Evolutionary conservation across 257 asterid species (phyloP).

Genomic region (Phtheirospermum japonicum): DNA sequence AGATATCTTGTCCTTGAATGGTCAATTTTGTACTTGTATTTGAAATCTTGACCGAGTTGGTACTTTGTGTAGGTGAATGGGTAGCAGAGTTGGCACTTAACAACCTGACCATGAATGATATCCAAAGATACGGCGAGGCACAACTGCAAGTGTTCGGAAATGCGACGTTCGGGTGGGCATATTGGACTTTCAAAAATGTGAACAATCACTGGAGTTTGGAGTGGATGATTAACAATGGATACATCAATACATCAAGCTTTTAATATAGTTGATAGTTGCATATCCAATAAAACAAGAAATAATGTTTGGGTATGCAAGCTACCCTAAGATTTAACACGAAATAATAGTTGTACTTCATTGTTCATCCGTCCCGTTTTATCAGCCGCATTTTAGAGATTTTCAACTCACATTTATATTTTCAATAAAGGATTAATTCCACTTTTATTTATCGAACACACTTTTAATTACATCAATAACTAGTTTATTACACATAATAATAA

Average conservation of each 20-base stretch:
- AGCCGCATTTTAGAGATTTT: too few species aligned
- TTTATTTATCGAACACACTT: too few species aligned
- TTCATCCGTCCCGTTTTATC: too few species aligned
- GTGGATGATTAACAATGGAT: constrained; percentile 67
- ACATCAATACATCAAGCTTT: constrained; percentile 26
- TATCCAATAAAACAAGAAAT: too few species aligned
- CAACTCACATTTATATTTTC: too few species aligned
- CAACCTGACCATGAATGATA: constrained; percentile 42
- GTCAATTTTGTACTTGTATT: neutral
- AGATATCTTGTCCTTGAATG: neutral
- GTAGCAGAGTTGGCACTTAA: constrained; percentile 52
- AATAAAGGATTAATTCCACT: too few species aligned
- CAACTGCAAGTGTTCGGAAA: constrained; percentile 53
- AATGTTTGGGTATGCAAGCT: too few species aligned
- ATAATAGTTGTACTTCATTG: too few species aligned
- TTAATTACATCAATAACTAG: too few species aligned
- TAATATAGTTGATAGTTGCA: too few species aligned
- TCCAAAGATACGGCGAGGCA: constrained; percentile 39
- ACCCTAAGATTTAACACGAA: too few species aligned
- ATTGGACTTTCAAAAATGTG: constrained; percentile 55
- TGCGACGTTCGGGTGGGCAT: constrained; percentile 69
- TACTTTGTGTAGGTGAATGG: constrained; percentile 60
- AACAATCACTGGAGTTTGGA: constrained; percentile 47
- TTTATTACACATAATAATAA: too few species aligned
- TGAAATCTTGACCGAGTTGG: neutral